Evolutionary conservation across 2,329 filamentous ascomycete genomes (phyloP), one percentile per base, ranked within the genome.

Genomic region (Tricladium varicosporioides): DNA sequence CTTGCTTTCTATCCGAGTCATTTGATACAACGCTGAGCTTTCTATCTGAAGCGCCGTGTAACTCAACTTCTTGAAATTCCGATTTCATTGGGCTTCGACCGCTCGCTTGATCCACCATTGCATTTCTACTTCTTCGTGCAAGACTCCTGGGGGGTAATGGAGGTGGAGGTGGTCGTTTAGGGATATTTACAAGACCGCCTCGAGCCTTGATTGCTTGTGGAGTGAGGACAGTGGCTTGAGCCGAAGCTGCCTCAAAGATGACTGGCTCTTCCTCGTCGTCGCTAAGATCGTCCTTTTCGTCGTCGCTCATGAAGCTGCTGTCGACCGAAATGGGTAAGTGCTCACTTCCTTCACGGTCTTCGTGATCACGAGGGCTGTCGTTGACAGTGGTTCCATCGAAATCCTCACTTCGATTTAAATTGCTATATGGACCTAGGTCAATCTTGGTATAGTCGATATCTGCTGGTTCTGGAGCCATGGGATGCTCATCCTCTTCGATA

Each of bases 111-210:
- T 67, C 65, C 27, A 67, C 57, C 57, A 67, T 70, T 42, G 53
- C 56, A 56, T 40, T 46, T 53, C 53, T 68, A 44, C 61, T 66
- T 8, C 51, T 48, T 60, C 70, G 61, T 9, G 86, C 85, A 1
- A 91, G 88, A 68, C 89, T 96, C 48, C 92, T 80, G 2, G 84
- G 80, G 1, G 92, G 92, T 11, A 96, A 49, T 16, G 69, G 80
- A 8, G 89, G 85, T 1, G 92, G 92, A 1, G 91, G 84, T 1
- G 86, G 74, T 36, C 91, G 83, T 74, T 93, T 95, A 11, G 89
- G 85, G 57, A 97, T 96, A 47, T 85, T 92, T 27, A 97, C 90
- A 51, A 97, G 78, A 51, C 88, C 87, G 19, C 91, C 90, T 68
- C 89, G 88, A 42, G 85, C 87, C 22, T 68, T 70, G 36, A 70